Evolutionary conservation across 1,284 basidiomycete species (phyloP), one percentile per base, ranked within the genome.

Genomic region (Apiotrichum veenhuisii): DNA sequence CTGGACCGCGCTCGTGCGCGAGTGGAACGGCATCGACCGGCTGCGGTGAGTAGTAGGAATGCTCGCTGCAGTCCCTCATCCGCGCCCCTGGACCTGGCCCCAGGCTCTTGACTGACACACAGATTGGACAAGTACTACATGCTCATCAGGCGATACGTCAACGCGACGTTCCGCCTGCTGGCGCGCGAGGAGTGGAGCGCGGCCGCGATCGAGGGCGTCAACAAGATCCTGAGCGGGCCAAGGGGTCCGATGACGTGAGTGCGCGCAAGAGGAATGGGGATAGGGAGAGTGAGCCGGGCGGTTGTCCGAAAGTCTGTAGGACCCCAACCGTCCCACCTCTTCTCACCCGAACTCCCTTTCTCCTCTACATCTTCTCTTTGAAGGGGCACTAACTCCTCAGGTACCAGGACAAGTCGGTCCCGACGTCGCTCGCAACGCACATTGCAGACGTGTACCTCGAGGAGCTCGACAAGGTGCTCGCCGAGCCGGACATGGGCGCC

Each of bases 101-200:
- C n/a, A n/a, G n/a, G n/a, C n/a, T n/a, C n/a, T n/a, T n/a, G n/a
- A n/a, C 57, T 63, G 45, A 64, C 40, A 8, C 27, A 11, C 71
- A 94, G 92, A 65, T 87, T 96, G 73, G 93, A 98, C 83, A 98
- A 98, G 75, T 98, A 91, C 75, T 94, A 95, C 72, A 85, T 98
- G 83, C 86, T 98, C 50, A 86, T 98, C 59, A 83, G 95, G 51
- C 82, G 89, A 58, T 97, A 93, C 69, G 81, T 91, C 45, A 88
- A 91, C 65, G 88, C 87, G 0, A 85, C 87, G 0, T 94, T 98
- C 75, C 80, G 86, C 36, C 81, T 98, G 17, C 80, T 97, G 14
- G 82, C 86, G 30, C 81, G 86, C 52, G 78, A 80, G 44, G 78
- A 82, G 41, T 98, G 93, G 93, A 82, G 87, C 7, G 64, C 72